These are phyloP conservation scores for Skeletonema costatum DNA, from an alignment of 108 stramenopile genomes.

Conservation along the genomic window DNA sequence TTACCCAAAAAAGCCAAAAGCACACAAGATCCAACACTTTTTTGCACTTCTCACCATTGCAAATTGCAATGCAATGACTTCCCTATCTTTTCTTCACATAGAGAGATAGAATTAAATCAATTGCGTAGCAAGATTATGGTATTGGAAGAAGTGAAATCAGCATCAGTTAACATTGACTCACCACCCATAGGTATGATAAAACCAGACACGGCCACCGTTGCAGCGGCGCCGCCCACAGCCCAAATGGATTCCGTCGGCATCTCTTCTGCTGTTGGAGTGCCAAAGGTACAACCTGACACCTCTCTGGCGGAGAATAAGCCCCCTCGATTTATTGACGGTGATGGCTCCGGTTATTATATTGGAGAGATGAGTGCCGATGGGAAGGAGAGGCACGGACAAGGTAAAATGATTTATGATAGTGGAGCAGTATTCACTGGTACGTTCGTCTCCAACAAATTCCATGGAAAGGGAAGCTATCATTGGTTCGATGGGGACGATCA, in stretches of 20 bases:
- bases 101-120: neutral
- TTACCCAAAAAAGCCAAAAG: too few relatives aligned
- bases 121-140: neutral
- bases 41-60: too few relatives aligned
- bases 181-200: neutral
- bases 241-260: neutral
- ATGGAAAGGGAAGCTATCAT: slow-evolving; percentile 11
- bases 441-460: slow-evolving; percentile 8
- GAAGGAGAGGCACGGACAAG: neutral
- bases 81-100: too few relatives aligned
- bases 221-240: neutral
- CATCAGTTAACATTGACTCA: neutral
- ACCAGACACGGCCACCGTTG: neutral
- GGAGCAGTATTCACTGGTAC: slow-evolving; percentile 13
- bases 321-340: neutral
- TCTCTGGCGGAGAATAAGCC: neutral
- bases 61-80: too few relatives aligned
- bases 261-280: slow-evolving; percentile 3
- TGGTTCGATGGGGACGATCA: slow-evolving; percentile 32
- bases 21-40: too few relatives aligned
- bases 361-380: slow-evolving; percentile 1
- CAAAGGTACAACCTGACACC: neutral
- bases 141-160: neutral
- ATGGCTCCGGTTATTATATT: neutral
- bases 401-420: slow-evolving; percentile 19